Conservation (phyloP, 306 rosid genomes). For the Datisca glomerata region DNA sequence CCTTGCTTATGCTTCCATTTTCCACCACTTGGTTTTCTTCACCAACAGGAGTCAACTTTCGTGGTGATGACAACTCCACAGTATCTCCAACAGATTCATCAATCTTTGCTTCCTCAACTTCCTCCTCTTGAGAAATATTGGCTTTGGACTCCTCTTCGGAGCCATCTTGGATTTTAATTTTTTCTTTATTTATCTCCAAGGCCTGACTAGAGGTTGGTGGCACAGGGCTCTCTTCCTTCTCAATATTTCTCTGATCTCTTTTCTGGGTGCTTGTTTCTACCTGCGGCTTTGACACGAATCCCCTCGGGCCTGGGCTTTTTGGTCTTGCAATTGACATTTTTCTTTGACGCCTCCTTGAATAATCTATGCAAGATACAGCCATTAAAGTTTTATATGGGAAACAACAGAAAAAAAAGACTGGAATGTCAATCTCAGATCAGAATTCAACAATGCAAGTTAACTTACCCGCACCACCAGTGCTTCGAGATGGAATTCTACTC, state of each 20-base stretch:
- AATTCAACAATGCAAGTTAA: slow-evolving; percentile 8
- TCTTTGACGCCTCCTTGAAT: slow-evolving; percentile 49
- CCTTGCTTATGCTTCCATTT: slow-evolving; percentile 19
- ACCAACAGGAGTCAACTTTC: slow-evolving; percentile 15
- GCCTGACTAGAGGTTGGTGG: slow-evolving; percentile 34
- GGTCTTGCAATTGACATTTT: slow-evolving; percentile 38
- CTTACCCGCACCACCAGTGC: slow-evolving; percentile 51
- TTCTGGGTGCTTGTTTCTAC: slow-evolving; percentile 23
- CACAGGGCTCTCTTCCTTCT: slow-evolving; percentile 29
- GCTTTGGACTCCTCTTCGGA: slow-evolving; percentile 20
- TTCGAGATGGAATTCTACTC: slow-evolving; percentile 26
- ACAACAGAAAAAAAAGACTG: not conserved
- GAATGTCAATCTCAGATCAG: slow-evolving; percentile 8
- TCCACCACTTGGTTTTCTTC: slow-evolving; percentile 15
- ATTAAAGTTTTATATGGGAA: slow-evolving; percentile 5
- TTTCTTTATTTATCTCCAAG: slow-evolving; percentile 12
- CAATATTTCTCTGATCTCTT: slow-evolving; percentile 26
- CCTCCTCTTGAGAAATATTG: slow-evolving; percentile 24
- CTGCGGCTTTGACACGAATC: slow-evolving; percentile 33
- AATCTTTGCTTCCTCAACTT: slow-evolving; percentile 18
- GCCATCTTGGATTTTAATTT: slow-evolving; percentile 19
- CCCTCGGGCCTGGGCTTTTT: slow-evolving; percentile 38
- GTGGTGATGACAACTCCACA: slow-evolving; percentile 21
- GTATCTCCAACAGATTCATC: slow-evolving; percentile 22
- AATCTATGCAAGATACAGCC: slow-evolving; percentile 33